A percentile compares a stretch with the other conserved stretches of the same genome.
phyloP scores from a whole-genome alignment of 371 early-diverging fungal genomes.

The Vairimorpha apis region DNA sequence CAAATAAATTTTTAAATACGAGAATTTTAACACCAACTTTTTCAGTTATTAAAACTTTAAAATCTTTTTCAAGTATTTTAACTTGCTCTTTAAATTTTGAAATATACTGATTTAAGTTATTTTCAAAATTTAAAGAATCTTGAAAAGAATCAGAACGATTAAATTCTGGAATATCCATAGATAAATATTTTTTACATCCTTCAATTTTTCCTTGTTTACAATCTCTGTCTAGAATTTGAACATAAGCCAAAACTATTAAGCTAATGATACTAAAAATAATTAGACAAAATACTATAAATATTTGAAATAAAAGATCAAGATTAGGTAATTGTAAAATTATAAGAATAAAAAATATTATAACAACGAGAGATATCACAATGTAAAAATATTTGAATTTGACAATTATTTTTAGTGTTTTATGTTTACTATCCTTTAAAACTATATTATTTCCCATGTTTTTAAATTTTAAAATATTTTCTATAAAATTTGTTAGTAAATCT shows the following conservation, averaged over 20 bases:
- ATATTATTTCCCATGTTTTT: background rate
- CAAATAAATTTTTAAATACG: slow-evolving; percentile 40
- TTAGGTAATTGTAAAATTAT: background rate
- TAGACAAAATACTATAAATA: background rate
- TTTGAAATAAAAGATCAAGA: background rate
- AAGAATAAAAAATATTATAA: background rate
- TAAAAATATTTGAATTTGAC: background rate
- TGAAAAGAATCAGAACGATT: background rate
- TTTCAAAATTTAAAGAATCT: slow-evolving; percentile 16
- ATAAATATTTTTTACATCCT: slow-evolving; percentile 29
- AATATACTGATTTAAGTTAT: slow-evolving; percentile 8
- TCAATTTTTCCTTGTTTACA: slow-evolving; percentile 33
- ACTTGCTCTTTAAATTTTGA: background rate
- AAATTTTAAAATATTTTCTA: slow-evolving; percentile 13
- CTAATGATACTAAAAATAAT: background rate
- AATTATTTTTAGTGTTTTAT: slow-evolving; percentile 13
- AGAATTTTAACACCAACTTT: slow-evolving; percentile 14
- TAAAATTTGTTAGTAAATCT: background rate
- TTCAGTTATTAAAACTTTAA: slow-evolving; percentile 2
- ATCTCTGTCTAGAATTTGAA: slow-evolving; percentile 43
- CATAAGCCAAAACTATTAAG: slow-evolving; percentile 20
- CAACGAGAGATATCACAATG: background rate
- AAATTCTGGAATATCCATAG: background rate
- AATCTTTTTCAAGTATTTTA: slow-evolving; percentile 12
- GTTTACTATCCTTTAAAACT: background rate